Evolutionary conservation across 208 protist genomes (phyloP).

Genomic region (Leishmania tropica): DNA sequence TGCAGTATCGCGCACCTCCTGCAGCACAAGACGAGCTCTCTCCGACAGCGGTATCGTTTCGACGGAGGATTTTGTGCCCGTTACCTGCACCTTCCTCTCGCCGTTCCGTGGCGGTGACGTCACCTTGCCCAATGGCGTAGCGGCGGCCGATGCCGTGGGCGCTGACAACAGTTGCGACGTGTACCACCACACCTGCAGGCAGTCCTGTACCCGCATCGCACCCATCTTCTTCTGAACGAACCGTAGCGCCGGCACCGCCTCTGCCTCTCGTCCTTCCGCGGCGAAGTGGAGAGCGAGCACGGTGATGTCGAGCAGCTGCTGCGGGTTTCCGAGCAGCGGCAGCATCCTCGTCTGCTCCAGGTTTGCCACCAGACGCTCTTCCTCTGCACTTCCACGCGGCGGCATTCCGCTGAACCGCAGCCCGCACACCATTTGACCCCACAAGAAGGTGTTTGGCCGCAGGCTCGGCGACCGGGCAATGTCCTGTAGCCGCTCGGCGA

Average conservation of each 20-base stretch:
- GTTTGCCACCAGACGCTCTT: slow-evolving; percentile 32
- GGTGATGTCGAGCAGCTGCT: slow-evolving; percentile 47
- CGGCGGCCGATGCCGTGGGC: not conserved
- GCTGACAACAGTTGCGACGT: slow-evolving; percentile 18
- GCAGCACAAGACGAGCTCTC: slow-evolving; percentile 16
- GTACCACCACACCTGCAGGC: slow-evolving; percentile 48
- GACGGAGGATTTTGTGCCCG: not conserved
- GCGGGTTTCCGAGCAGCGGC: slow-evolving; percentile 39
- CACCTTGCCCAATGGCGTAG: not conserved
- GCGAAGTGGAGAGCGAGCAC: slow-evolving; percentile 36
- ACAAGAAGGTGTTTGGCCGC: slow-evolving; percentile 65
- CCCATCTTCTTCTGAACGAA: slow-evolving; percentile 45
- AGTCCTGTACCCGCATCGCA: slow-evolving; percentile 54
- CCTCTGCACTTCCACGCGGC: slow-evolving; percentile 17
- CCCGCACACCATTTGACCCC: slow-evolving; percentile 49
- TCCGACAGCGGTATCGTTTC: slow-evolving; percentile 8
- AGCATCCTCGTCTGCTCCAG: slow-evolving; percentile 43
- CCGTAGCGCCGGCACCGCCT: slow-evolving; percentile 23
- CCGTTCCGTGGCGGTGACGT: not conserved
- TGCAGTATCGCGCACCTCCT: slow-evolving; percentile 27
- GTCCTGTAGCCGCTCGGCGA: slow-evolving; percentile 35
- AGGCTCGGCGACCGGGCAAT: slow-evolving; percentile 40
- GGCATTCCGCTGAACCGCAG: slow-evolving; percentile 33
- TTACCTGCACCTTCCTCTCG: not conserved
- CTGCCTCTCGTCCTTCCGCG: slow-evolving; percentile 1